Evolutionary conservation across 225 moss, liverwort and hornwort species (phyloP), one percentile per base, ranked within the genome.

Genomic region (Lunularia cruciata): DNA sequence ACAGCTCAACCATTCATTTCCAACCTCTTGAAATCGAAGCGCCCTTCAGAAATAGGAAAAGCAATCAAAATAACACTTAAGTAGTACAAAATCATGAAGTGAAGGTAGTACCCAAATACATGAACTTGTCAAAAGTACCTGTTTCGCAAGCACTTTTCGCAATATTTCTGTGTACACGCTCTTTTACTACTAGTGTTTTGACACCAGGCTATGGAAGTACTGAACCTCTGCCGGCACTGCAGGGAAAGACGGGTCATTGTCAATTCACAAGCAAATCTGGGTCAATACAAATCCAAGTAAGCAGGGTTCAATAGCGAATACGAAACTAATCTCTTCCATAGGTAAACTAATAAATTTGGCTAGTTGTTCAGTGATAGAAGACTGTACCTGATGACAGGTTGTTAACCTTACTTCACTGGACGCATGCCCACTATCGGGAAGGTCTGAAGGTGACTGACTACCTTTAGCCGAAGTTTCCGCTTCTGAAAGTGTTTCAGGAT

Each of bases 181-280:
- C 62, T 76, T 51, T 60, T 68, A 0, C 67, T 68, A 1, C 8
- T 2, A 3, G 45, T 30, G 15, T 53, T 61, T 33, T 28, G 63
- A 61, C 75, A 76, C 47, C 36, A 32, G 28, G 75, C 75, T 59
- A 63, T 14, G 2, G 33, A 31, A 2, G 39, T 15, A 20, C 35
- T 18, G 48, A 48, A 37, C 53, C 60, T 76, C 69, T 76, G 75
- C 43, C 75, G 75, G 69, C 75, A 76, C 75, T 76, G 75, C 15
- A 52, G 3, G 33, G 12, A 39, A 42, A 18, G 22, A 30, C 5
- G 18, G 2, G 32, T 4, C 16, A 62, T 23, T 42, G 38, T 20
- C 38, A 35, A 62, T 4, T 7, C 55, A 53, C 52, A 19, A 53
- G 52, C 4, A 53, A 9, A 15, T 6, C 6, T 9, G 15, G 52